Evolutionary conservation across 176 grass and related monocot genomes (phyloP), one percentile per base, ranked within the genome.

Genomic region (Zizania latifolia): DNA sequence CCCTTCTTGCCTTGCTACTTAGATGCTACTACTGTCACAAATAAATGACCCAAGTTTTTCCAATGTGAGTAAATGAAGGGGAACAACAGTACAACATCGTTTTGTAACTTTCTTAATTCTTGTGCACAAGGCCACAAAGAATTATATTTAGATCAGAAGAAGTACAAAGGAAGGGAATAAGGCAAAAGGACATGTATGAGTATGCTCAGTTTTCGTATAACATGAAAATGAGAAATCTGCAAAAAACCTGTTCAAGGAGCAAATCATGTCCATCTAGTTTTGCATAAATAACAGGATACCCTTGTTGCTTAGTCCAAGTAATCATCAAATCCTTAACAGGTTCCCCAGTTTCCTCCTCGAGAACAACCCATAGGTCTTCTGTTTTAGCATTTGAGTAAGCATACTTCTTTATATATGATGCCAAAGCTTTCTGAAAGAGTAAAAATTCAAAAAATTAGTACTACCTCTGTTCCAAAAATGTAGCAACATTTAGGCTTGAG

Each of bases 161-260:
- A 82, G 70, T 21, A 27, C 28, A 62, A 58, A 82, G 22, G 6
- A 70, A 77, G 30, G 14, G 5, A 68, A 50, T 17, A 71, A 54
- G 55, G 21, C 21, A 76, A 16, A 69, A 48, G 59, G 17, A 7
- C 12, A 13, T 23, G 24, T 34, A 51, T 37, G n/a, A 5, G 10
- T 50, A 36, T 34, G 57, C 27, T 56, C 12, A 37, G 23, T 36
- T 68, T 13, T 55, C 2, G 37, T 72, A 62, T 9, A 38, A 60
- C 28, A 51, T 65, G 11, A 28, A 46, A 31, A 37, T 44, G 62
- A 62, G 38, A 61, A 74, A 32, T 64, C 5, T 70, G 45, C 70
- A 5, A 54, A 39, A 78, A 77, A 87, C 94, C 86, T 98, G 94
- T 46, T 89, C 85, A 78, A 98, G 74, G 71, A 88, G 56, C 78